Evolutionary conservation across 176 grass and related monocot genomes (phyloP), one percentile per base, ranked within the genome.

Genomic region (Ensete ventricosum): DNA sequence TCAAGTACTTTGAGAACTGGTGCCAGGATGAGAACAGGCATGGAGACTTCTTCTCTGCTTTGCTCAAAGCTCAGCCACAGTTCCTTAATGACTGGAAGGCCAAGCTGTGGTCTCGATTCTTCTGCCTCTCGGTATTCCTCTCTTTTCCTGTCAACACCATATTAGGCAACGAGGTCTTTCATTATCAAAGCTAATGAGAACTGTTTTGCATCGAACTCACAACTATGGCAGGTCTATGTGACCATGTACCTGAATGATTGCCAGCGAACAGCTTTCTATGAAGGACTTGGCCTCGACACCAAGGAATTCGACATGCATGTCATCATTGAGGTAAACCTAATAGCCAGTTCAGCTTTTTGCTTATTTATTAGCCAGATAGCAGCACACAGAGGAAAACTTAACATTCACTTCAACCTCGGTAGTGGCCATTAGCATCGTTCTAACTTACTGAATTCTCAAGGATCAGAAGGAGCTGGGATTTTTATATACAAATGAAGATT

Each of bases 301-400:
- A 99, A 94, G 75, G 88, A 99, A 83, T 99, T 99, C 34, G 95
- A 99, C 73, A 99, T 94, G 91, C 95, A 94, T 88, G 95, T 99
- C 16, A 99, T 99, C 78, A 89, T 91, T 69, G 95, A 99, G 86
- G 95, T 99, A 87, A 82, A 3, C 2, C 50, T 4, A 20, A 1
- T 3, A 29, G 12, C 16, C 26, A 34, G 1, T 43, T 43, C 64
- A 21, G 14, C n/a, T n/a, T 23, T 23, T 17, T 60, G 57, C 57
- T 60, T n/a, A 43, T 43, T 43, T 43, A n/a, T 60, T 60, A 60
- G 3, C 57, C n/a, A 60, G 34, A 43, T 43, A 60, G 57, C n/a
- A 60, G 16, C 16, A 60, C 34, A 43, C 34, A 43, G 0, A 43
- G 34, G 34, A 43, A 43, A 43, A 43, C 34, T 6, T 43, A 0